Conservation (phyloP, 306 rosid species). For the Prinsepia uniflora region DNA sequence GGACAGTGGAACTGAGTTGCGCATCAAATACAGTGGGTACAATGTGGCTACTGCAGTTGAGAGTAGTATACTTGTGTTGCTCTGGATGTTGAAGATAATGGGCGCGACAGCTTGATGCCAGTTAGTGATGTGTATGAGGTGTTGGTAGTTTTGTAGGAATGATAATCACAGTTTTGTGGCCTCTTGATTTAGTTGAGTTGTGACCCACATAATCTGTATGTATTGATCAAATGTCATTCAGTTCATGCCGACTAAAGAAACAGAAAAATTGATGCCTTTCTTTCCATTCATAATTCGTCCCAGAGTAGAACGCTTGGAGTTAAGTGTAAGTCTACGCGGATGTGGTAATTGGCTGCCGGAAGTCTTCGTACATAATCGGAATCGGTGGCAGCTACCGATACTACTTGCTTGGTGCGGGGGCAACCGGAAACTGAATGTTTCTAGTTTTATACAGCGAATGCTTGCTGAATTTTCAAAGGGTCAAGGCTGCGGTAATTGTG, state of each 20-base stretch:
- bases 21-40: not conserved
- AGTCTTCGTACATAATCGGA: too few relatives aligned
- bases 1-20: not conserved
- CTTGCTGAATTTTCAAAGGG: too few relatives aligned
- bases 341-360: too few relatives aligned
- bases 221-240: not conserved
- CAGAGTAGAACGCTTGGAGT: not conserved
- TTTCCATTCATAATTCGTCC: not conserved
- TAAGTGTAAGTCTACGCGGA: too few relatives aligned
- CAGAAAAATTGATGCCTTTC: not conserved
- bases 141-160: not conserved
- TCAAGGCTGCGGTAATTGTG: too few relatives aligned
- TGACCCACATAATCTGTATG: not conserved
- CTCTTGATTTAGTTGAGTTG: not conserved
- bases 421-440: too few relatives aligned
- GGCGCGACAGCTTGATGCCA: not conserved
- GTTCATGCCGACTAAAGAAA: not conserved
- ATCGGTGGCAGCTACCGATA: too few relatives aligned
- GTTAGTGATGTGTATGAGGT: not conserved
- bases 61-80: too few relatives aligned
- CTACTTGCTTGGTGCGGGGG: too few relatives aligned
- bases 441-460: too few relatives aligned
- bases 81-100: not conserved
- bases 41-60: not conserved
- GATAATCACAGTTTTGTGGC: not conserved